phyloP scores from a whole-genome alignment of 805 yeast species.

The Wickerhamiella allomyrinae region DNA sequence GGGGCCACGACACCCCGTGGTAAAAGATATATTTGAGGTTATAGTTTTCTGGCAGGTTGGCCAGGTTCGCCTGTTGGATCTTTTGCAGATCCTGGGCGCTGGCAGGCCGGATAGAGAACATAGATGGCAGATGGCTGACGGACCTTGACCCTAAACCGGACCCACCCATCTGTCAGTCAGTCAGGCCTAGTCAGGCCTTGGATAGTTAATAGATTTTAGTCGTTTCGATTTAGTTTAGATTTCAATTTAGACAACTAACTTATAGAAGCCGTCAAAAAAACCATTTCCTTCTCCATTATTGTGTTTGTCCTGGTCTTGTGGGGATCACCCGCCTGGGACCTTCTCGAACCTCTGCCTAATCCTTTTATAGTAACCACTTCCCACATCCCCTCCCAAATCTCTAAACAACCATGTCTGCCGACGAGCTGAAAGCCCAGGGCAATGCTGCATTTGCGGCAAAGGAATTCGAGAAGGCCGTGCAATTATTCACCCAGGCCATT shows the following conservation, averaged over 20 bases:
- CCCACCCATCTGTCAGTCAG: too few relatives aligned
- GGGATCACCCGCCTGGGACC: not conserved
- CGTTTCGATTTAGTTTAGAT: too few relatives aligned
- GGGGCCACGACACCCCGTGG: conserved; percentile 94
- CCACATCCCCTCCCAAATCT: not conserved
- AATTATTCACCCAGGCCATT: conserved; percentile 72
- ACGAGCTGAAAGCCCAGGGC: conserved; percentile 61
- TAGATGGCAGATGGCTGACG: too few relatives aligned
- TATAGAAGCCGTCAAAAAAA: too few relatives aligned
- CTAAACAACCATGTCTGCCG: conserved; percentile 11
- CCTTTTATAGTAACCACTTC: not conserved
- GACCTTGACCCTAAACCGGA: too few relatives aligned
- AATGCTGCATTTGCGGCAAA: conserved; percentile 85
- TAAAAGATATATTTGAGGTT: conserved; percentile 85
- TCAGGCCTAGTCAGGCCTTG: too few relatives aligned
- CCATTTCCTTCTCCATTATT: too few relatives aligned
- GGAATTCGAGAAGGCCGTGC: conserved; percentile 68
- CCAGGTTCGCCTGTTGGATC: conserved; percentile 88
- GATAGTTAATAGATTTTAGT: too few relatives aligned
- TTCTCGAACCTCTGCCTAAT: not conserved
- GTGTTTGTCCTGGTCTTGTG: too few relatives aligned
- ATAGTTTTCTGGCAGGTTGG: conserved; percentile 89
- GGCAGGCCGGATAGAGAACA: conserved; percentile 74
- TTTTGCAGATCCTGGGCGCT: conserved; percentile 76
- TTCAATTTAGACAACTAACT: too few relatives aligned